Evolutionary conservation across 139 green algal genomes (phyloP).

Genomic region (Zygnema cylindricum): DNA sequence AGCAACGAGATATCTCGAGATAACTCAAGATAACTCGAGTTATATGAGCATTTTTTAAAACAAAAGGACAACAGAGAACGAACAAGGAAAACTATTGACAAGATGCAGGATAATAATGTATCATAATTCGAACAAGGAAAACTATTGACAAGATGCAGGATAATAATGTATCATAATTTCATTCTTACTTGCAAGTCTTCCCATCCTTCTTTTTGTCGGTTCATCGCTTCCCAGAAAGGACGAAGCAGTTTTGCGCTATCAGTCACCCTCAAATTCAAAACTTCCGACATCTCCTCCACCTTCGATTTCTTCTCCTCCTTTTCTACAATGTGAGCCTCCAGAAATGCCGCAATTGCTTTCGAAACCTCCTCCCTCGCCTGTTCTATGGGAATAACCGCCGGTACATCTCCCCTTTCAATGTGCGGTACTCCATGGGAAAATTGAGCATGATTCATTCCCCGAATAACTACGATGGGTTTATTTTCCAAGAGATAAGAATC

Average conservation of each 20-base stretch:
- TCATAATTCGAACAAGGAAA: too few relatives aligned
- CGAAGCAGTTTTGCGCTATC: neutral
- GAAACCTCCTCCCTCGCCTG: neutral
- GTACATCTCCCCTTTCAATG: neutral
- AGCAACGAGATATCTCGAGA: too few relatives aligned
- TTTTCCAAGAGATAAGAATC: neutral
- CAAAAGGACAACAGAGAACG: too few relatives aligned
- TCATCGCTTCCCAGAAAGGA: slow-evolving; percentile 25
- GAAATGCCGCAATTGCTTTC: neutral
- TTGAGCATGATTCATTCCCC: slow-evolving; percentile 1
- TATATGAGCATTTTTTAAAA: too few relatives aligned
- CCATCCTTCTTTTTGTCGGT: too few relatives aligned
- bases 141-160: too few relatives aligned
- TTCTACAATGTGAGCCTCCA: neutral
- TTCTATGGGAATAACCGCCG: neutral
- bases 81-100: too few relatives aligned
- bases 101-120: too few relatives aligned
- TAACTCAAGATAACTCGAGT: too few relatives aligned
- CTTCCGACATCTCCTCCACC: neutral
- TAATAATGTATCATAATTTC: too few relatives aligned
- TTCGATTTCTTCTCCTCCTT: neutral
- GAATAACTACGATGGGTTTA: slow-evolving; percentile 6
- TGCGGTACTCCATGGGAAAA: slow-evolving; percentile 15
- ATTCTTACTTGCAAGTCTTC: too few relatives aligned
- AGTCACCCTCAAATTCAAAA: neutral